phyloP scores from a whole-genome alignment of 2,329 filamentous ascomycete species.

The Simplicillium aogashimaense region DNA sequence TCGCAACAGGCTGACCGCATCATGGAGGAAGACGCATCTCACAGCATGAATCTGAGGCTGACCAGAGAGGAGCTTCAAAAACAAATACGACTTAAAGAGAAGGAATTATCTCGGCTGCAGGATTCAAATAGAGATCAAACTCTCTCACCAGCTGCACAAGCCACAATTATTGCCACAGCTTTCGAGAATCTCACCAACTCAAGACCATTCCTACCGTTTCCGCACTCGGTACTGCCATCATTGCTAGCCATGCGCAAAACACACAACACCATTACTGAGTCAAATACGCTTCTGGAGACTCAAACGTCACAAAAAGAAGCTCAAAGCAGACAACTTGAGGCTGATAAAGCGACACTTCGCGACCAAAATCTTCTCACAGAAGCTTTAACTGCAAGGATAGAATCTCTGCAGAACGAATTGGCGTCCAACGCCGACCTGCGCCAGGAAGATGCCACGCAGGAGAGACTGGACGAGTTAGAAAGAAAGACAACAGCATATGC shows the following conservation, averaged over 20 bases:
- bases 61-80: too few relatives aligned
- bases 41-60: not conserved
- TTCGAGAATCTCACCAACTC: slow-evolving; percentile 53
- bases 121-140: too few relatives aligned
- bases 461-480: slow-evolving; percentile 51
- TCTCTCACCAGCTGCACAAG: slow-evolving; percentile 19
- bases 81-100: slow-evolving; percentile 2
- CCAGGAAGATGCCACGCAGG: slow-evolving; percentile 50
- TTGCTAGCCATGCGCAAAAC: slow-evolving; percentile 62
- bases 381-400: slow-evolving; percentile 47
- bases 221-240: slow-evolving; percentile 59
- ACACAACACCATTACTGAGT: slow-evolving; percentile 53
- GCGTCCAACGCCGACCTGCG: slow-evolving; percentile 47
- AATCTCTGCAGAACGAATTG: slow-evolving; percentile 46
- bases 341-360: slow-evolving; percentile 37
- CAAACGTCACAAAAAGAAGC: slow-evolving; percentile 32
- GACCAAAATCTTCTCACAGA: slow-evolving; percentile 47
- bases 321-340: slow-evolving; percentile 36
- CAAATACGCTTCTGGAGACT: slow-evolving; percentile 44
- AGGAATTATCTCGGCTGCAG: not conserved
- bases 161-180: slow-evolving; percentile 46
- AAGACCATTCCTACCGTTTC: slow-evolving; percentile 55
- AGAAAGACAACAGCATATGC: slow-evolving; percentile 51
- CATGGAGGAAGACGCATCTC: not conserved
- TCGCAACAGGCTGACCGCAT: too few relatives aligned